Evolutionary conservation across 2,329 filamentous ascomycete species (phyloP).

Genomic region (Blastomyces silverae): DNA sequence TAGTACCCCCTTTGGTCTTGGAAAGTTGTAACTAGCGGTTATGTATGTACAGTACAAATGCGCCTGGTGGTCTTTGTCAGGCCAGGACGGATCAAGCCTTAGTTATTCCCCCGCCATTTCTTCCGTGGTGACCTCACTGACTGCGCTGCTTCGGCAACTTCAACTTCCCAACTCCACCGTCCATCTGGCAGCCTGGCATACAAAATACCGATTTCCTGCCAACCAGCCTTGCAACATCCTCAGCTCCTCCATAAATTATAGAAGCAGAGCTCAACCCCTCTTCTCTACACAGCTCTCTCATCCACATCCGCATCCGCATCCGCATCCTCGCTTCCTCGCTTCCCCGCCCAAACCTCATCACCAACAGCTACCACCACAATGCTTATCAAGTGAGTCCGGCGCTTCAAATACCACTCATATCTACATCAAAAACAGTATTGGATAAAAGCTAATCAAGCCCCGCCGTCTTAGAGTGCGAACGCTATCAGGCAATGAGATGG

Average conservation of each 20-base stretch:
- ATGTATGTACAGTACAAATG: too few species aligned
- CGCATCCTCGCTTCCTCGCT: not conserved
- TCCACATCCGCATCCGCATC: not conserved
- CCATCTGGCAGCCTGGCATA: too few species aligned
- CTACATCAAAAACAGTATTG: not conserved
- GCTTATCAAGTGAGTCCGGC: slow-evolving; percentile 47
- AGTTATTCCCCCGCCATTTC: not conserved
- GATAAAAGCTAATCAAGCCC: slow-evolving; percentile 12
- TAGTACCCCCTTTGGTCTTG: too few species aligned
- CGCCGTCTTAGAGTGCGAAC: slow-evolving; percentile 70
- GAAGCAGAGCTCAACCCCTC: not conserved
- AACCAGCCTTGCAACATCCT: not conserved
- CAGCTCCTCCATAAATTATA: not conserved
- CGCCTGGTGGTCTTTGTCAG: too few species aligned
- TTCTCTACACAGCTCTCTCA: not conserved
- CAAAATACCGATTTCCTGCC: too few species aligned
- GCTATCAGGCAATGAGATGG: slow-evolving; percentile 96
- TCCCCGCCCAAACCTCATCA: slow-evolving; percentile 28
- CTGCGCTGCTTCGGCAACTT: too few species aligned
- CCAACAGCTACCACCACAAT: slow-evolving; percentile 26
- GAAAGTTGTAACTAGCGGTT: too few species aligned
- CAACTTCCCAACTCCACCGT: too few species aligned
- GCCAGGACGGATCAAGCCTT: not conserved
- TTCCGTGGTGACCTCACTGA: too few species aligned
- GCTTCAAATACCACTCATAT: slow-evolving; percentile 5